Evolutionary conservation across 257 asterid genomes (phyloP).

Genomic region (Orobanche coerulescens): DNA sequence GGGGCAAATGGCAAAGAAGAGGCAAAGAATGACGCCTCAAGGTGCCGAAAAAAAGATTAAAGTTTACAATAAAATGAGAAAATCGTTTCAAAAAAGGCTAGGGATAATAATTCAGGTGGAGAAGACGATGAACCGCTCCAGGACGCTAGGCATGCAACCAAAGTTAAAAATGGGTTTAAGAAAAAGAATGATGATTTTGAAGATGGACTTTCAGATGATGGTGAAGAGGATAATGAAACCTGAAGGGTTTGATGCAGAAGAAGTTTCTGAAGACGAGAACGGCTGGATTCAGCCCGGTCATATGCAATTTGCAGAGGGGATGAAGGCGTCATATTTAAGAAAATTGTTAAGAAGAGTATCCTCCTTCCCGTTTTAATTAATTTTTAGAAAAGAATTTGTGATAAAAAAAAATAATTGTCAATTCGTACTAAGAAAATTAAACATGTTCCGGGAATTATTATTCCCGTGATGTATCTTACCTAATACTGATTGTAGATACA

Average conservation of each 20-base stretch:
- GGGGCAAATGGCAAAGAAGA: too few relatives aligned
- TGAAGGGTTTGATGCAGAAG: constrained; percentile 31
- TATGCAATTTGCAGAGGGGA: constrained; percentile 58
- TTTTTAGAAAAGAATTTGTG: too few relatives aligned
- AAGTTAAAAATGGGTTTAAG: constrained; percentile 11
- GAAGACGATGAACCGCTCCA: constrained; percentile 29
- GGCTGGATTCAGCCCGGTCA: constrained; percentile 67
- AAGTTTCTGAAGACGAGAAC: constrained; percentile 66
- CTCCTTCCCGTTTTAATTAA: too few relatives aligned
- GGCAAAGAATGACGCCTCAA: constrained; percentile 33
- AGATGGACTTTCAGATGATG: constrained; percentile 34
- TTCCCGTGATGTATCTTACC: too few relatives aligned
- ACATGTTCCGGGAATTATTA: too few relatives aligned
- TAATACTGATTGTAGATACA: too few relatives aligned
- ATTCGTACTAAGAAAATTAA: too few relatives aligned
- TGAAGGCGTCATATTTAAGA: constrained; percentile 78
- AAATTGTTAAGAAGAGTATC: constrained; percentile 51
- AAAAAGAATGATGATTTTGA: constrained; percentile 23
- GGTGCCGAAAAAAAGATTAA: constrained; percentile 33
- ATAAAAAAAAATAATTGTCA: too few relatives aligned
- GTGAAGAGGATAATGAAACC: constrained; percentile 25
- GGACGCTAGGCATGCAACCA: constrained; percentile 9
- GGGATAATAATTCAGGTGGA: constrained; percentile 73
- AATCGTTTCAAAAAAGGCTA: constrained; percentile 52
- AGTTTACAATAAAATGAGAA: constrained; percentile 46